These are phyloP conservation scores for Candida ipomoeae DNA, from an alignment of 805 yeast species.

Conservation along the genomic window DNA sequence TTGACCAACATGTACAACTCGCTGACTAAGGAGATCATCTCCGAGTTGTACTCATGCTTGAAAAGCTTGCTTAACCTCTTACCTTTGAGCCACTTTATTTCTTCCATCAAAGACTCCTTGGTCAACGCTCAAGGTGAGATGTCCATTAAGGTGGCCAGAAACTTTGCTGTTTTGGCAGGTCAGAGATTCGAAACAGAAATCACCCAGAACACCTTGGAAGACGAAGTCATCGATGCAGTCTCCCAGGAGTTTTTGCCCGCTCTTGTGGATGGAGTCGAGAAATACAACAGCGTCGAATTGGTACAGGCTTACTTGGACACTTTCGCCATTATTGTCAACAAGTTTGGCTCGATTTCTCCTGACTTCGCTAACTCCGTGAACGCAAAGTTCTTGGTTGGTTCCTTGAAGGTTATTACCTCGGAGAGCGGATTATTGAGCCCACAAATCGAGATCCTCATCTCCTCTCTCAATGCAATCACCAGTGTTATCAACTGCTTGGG, in stretches of 20 bases:
- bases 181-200: constrained; percentile 69
- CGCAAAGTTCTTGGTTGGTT: constrained; percentile 42
- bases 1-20: constrained; percentile 18
- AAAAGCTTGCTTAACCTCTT: constrained; percentile 62
- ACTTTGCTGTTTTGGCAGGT: constrained; percentile 58
- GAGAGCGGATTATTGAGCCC: constrained; percentile 51
- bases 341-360: constrained; percentile 44
- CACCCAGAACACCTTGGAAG: constrained; percentile 37
- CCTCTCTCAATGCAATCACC: constrained; percentile 70
- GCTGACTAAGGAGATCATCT: constrained; percentile 26
- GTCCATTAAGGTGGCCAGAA: constrained; percentile 53
- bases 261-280: constrained; percentile 38
- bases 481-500: constrained; percentile 72
- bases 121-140: constrained; percentile 30
- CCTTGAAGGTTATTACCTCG: constrained; percentile 48
- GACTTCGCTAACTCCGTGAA: constrained; percentile 37
- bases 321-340: constrained; percentile 56
- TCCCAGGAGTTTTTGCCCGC: constrained; percentile 50
- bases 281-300: constrained; percentile 42
- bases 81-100: constrained; percentile 70
- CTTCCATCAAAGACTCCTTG: constrained; percentile 48
- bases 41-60: constrained; percentile 51
- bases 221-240: constrained; percentile 46
- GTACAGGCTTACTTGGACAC: constrained; percentile 70
- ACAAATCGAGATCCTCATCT: constrained; percentile 60